Evolutionary conservation across 2,329 filamentous ascomycete species (phyloP), one percentile per base, ranked within the genome.

Genomic region (Pyricularia grisea): DNA sequence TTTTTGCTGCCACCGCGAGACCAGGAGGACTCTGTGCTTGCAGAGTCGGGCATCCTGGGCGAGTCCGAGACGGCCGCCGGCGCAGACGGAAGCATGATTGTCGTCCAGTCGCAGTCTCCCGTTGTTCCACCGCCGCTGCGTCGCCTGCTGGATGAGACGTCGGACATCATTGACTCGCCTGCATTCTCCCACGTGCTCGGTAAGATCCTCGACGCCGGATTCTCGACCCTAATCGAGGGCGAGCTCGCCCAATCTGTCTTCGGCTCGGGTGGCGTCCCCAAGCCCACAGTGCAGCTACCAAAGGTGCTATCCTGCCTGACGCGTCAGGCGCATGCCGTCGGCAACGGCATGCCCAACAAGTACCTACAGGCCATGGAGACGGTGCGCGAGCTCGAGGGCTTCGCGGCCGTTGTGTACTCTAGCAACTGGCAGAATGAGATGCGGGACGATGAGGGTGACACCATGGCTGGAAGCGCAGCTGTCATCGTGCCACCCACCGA

Each of bases 151-250:
- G 94, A 99, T 77, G 95, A 99, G 82, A 98, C 95, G 1, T 92
- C 94, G 58, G 95, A 99, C 77, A 86, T 99, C 28, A 90, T 98
- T 76, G 95, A 99, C 76, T 97, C 95, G 1, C 95, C 95, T 0
- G 87, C 92, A 50, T 98, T 98, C 79, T 87, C 90, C 0, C 90
- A 93, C 75, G 93, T 99, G 50, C 85, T 97, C 64, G 92, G 91
- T 2, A 88, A 92, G 70, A 86, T 97, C 69, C 90, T 98, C 70
- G 94, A 98, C 77, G 87, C 93, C 65, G 91, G 90, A 68, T 99
- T 97, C 80, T 91, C 91, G 2, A 87, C 90, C 28, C 85, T 99
- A 20, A 86, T 97, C 30, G 92, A 97, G 75, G 85, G 87, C 74
- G 95, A 95, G 78, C 87, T 97, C 68, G 89, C 92, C 5, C 84